These are phyloP conservation scores for Claviceps spartinae DNA, from an alignment of 2,329 filamentous ascomycete species.

Conservation along the genomic window DNA sequence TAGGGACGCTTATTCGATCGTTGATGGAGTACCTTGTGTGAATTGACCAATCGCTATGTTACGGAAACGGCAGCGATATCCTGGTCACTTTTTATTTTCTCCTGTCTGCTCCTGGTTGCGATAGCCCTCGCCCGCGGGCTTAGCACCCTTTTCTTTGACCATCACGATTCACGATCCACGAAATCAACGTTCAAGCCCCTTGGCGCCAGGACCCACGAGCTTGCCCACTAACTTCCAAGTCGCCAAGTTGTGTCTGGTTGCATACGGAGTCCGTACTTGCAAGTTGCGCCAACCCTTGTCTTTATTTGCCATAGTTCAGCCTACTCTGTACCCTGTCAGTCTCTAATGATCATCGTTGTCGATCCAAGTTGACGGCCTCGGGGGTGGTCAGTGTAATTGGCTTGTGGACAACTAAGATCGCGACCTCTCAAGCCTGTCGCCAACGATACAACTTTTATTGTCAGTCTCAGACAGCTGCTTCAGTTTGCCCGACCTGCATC, in stretches of 20 bases:
- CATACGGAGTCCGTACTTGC: background rate
- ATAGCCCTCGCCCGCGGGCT: background rate
- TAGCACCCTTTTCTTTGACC: background rate
- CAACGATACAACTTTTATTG: background rate
- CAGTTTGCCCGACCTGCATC: too few species aligned
- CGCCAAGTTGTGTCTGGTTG: background rate
- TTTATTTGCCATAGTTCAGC: background rate
- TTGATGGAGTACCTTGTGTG: background rate
- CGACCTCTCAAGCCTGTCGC: background rate
- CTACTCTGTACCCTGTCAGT: background rate
- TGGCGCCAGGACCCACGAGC: background rate
- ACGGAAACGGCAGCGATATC: background rate
- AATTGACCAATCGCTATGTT: constrained; percentile 1
- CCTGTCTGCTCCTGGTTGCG: constrained; percentile 32
- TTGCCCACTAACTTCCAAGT: background rate
- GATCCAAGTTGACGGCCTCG: background rate
- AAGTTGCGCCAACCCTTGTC: background rate
- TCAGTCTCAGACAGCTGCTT: background rate
- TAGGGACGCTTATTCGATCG: background rate
- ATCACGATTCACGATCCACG: background rate
- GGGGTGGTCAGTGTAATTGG: background rate
- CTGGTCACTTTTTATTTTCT: background rate
- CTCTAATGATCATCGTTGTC: background rate
- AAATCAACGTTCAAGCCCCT: background rate
- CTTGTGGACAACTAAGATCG: background rate